A percentile compares a stretch with the other conserved stretches of the same genome.
Conservation (phyloP, 257 asterid genomes). For the Primulina huaijiensis region DNA sequence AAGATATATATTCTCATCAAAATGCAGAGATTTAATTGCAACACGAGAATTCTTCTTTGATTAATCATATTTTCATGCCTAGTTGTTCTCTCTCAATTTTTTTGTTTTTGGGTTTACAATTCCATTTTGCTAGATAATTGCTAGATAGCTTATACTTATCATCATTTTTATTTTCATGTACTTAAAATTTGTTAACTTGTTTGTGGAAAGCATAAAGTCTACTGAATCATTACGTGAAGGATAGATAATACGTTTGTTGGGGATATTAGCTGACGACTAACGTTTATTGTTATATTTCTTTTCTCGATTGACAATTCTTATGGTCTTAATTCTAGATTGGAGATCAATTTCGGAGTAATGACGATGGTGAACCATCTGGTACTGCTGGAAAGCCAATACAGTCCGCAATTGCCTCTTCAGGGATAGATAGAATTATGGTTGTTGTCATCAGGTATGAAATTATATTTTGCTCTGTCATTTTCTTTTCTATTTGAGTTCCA, state of each 20-base stretch:
- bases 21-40: background rate
- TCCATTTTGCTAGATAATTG: background rate
- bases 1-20: background rate
- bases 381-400: constrained; percentile 96
- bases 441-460: constrained; percentile 70
- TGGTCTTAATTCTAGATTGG: constrained; percentile 56
- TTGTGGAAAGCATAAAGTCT: background rate
- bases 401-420: constrained; percentile 81
- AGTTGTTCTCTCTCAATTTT: background rate
- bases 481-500: background rate
- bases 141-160: background rate
- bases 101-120: background rate
- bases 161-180: too few species aligned
- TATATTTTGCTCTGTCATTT: background rate
- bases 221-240: background rate
- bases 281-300: too few species aligned
- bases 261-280: background rate
- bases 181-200: background rate
- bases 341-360: constrained; percentile 77
- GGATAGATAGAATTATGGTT: constrained; percentile 86
- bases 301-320: background rate
- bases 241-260: background rate
- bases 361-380: constrained; percentile 97
- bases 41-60: background rate
- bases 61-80: background rate